Conservation (phyloP, 108 stramenopile genomes). For the Fistulifera pelliculosa region DNA sequence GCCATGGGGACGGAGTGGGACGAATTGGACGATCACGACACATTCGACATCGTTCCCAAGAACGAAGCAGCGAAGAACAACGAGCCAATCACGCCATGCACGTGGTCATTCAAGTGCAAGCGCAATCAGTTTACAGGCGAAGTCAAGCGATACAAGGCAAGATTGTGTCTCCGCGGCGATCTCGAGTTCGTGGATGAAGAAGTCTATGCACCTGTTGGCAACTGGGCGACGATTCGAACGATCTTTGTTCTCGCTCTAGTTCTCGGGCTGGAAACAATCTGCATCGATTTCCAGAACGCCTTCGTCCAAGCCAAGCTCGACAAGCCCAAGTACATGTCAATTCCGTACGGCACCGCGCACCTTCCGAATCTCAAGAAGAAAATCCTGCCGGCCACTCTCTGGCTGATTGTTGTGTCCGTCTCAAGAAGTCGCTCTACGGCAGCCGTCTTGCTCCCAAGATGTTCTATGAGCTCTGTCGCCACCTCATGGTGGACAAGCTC, state of each 20-base stretch:
- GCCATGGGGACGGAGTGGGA: no score
- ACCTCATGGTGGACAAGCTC: no score
- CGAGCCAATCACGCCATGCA: neutral
- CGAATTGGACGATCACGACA: no score
- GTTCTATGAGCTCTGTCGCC: no score
- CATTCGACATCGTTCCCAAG: no score
- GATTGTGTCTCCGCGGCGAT: slow-evolving; percentile 48
- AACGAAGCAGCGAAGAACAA: no score
- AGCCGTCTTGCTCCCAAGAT: no score
- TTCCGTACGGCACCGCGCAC: slow-evolving; percentile 21
- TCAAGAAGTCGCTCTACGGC: no score
- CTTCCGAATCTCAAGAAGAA: slow-evolving; percentile 6
- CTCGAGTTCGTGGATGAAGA: slow-evolving; percentile 39
- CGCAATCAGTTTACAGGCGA: slow-evolving; percentile 29
- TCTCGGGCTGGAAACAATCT: slow-evolving; percentile 17
- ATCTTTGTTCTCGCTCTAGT: slow-evolving; percentile 10
- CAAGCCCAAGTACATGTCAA: slow-evolving; percentile 13
- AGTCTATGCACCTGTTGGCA: slow-evolving; percentile 34
- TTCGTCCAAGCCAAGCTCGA: slow-evolving; percentile 34
- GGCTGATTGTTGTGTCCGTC: no score
- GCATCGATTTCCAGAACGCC: slow-evolving; percentile 28
- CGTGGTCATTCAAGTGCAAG: slow-evolving; percentile 11
- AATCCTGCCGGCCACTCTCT: no score
- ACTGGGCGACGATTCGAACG: no score
- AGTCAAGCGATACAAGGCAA: slow-evolving; percentile 37